phyloP scores from a whole-genome alignment of 345 rosid species.

The Hevea brasiliensis region DNA sequence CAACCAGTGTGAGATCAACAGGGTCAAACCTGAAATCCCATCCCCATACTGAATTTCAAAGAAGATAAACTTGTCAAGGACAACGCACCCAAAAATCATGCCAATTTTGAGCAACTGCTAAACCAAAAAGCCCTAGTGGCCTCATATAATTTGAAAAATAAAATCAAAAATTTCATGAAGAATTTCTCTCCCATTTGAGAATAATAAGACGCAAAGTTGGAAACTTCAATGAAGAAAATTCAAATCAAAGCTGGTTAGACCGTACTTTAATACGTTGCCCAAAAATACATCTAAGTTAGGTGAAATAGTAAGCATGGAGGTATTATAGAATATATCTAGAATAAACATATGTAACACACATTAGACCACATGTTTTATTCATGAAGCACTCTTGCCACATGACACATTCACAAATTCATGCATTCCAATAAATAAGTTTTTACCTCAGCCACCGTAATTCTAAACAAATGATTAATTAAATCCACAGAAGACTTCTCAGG shows the following conservation, averaged over 20 bases:
- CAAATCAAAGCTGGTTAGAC: too few relatives aligned
- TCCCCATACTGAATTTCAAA: too few relatives aligned
- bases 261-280: too few relatives aligned
- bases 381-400: slow-evolving; percentile 7
- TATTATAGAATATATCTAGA: not conserved
- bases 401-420: slow-evolving; percentile 13
- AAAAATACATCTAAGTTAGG: not conserved
- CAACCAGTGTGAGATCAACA: too few relatives aligned
- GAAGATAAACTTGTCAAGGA: too few relatives aligned
- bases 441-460: slow-evolving; percentile 5
- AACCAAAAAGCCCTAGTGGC: not conserved
- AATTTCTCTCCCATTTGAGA: too few relatives aligned
- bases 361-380: not conserved
- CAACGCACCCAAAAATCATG: too few relatives aligned
- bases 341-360: not conserved
- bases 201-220: too few relatives aligned
- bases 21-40: too few relatives aligned
- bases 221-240: too few relatives aligned
- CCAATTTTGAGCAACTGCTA: not conserved
- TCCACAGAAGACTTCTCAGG: slow-evolving; percentile 39
- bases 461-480: slow-evolving; percentile 35
- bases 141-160: not conserved
- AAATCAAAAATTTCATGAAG: too few relatives aligned
- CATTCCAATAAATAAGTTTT: slow-evolving; percentile 17
- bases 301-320: too few relatives aligned